phyloP scores from a whole-genome alignment of 1,139 yeast genomes.

The Blastobotrys ciferrii region DNA sequence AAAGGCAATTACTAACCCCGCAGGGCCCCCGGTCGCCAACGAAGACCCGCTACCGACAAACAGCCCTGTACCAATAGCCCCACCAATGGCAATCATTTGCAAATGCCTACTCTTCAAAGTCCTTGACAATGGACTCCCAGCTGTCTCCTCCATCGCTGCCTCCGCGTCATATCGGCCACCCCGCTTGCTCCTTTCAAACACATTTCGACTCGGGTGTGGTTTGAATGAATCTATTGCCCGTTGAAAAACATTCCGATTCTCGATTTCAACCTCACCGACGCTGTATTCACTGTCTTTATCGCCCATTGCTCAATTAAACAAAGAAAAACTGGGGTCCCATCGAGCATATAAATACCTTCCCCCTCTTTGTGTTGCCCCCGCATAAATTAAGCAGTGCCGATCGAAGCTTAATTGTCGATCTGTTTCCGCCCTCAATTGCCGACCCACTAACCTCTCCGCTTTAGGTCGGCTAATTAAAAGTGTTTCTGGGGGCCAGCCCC shows the following conservation, averaged over 20 bases:
- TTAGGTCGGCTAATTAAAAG: no score
- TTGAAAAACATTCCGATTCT: slow-evolving; percentile 20
- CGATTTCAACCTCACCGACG: slow-evolving; percentile 5
- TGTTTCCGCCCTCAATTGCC: neutral
- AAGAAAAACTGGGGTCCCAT: neutral
- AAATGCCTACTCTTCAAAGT: slow-evolving; percentile 62
- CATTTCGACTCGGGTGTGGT: slow-evolving; percentile 29
- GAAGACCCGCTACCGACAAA: slow-evolving; percentile 67
- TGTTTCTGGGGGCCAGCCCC: no score
- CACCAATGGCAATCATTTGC: slow-evolving; percentile 86
- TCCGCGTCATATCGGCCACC: slow-evolving; percentile 27
- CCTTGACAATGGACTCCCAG: slow-evolving; percentile 41
- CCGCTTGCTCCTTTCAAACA: slow-evolving; percentile 23
- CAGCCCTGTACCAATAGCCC: slow-evolving; percentile 76
- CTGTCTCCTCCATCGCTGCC: slow-evolving; percentile 33
- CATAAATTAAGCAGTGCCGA: neutral
- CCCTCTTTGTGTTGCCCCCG: neutral
- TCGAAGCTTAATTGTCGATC: neutral
- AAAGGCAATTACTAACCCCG: slow-evolving; percentile 59
- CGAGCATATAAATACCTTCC: neutral
- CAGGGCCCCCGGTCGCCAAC: slow-evolving; percentile 61
- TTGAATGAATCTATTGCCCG: slow-evolving; percentile 31
- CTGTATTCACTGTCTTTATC: neutral
- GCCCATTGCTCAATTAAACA: neutral
- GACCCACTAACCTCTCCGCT: no score